Evolutionary conservation across 164 flowering plant genomes (phyloP), one percentile per base, ranked within the genome.

Genomic region (Kingdonia uniflora): DNA sequence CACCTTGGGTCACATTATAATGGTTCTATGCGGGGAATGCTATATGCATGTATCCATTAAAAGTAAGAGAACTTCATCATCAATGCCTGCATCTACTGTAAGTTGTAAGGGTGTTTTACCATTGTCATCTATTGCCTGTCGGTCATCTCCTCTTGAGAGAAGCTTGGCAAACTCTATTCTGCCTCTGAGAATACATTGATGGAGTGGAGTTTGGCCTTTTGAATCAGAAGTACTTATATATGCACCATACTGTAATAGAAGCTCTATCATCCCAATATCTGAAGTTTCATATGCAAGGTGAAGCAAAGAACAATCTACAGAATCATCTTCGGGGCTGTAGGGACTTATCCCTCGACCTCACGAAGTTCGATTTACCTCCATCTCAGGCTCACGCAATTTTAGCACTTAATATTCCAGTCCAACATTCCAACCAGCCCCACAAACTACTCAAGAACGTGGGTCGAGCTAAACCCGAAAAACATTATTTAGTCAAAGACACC

Each of bases 201-300:
- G n/a, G n/a, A n/a, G n/a, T n/a, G n/a, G n/a, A n/a, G n/a, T n/a
- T n/a, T n/a, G n/a, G 20, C 88, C 87, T 60, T 60, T 73, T n/a
- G 75, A 70, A 72, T 90, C 94, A 54, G 66, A 43, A 55, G 77
- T 77, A 72, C 78, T 71, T 55, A 80, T 62, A 44, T 81, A 73
- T 42, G 88, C 97, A 46, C 97, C 91, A 66, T 86, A 79, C 67
- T 86, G 97, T 62, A 90, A 67, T 14, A 90, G 90, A 38, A 90
- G 78, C 74, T 86, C 95, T 14, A 90, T 74, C 97, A 90, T 90
- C 69, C 87, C 85, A 39, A 82, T 52, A 43, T 86, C 97, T 24
- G 84, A 76, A 48, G 74, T 67, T 60, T 78, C 76, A 65, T 95
- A 90, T 22, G 95, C 95, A 20, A 86, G 80, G 61, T 90, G 97